Evolutionary conservation across 2,329 filamentous ascomycete genomes (phyloP), one percentile per base, ranked within the genome.

Genomic region (Teratosphaeria pseudoeucalypti): DNA sequence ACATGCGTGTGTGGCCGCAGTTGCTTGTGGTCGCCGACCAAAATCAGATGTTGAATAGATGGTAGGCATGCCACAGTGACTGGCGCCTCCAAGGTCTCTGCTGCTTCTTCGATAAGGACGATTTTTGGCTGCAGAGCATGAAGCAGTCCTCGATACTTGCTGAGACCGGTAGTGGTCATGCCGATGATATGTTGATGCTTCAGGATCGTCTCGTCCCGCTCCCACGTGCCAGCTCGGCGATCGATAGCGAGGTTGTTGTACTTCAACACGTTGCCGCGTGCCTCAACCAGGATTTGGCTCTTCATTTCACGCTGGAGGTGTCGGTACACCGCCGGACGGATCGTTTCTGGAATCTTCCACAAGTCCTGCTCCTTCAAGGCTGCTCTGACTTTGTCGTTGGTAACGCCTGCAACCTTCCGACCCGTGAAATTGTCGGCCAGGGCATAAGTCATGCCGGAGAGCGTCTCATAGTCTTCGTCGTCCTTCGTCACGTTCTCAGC

Each of bases 11-110:
- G 82, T 0, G 86, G 89, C 10, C 85, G 82, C 2, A 95, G 77
- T 68, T 95, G 90, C 71, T 89, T 82, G 65, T 95, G 90, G 67
- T 95, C 90, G 0, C 90, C 90, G 0, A 95, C 83, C 1, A 88
- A 76, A 57, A 88, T 82, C 34, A 88, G 74, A 61, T 88, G 85
- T 64, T 88, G 75, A 2, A 88, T 67, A 2, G 81, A 81, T 26
- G 85, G 79, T 37, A 88, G 70, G 68, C 85, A 86, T 12, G 82
- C 81, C 6, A 78, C 82, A 9, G 81, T 76, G 53, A 87, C 76
- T 1, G 82, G 83, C 6, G 83, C 82, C 68, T 89, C 87, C 6
- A 85, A 80, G 0, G 86, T 88, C 69, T 95, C 89, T 0, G 89
- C 90, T 0, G 88, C 87, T 74, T 94, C 87, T 76, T 94, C 88